phyloP scores from a whole-genome alignment of 768 basidiomycete genomes.

The Serendipita indica region DNA sequence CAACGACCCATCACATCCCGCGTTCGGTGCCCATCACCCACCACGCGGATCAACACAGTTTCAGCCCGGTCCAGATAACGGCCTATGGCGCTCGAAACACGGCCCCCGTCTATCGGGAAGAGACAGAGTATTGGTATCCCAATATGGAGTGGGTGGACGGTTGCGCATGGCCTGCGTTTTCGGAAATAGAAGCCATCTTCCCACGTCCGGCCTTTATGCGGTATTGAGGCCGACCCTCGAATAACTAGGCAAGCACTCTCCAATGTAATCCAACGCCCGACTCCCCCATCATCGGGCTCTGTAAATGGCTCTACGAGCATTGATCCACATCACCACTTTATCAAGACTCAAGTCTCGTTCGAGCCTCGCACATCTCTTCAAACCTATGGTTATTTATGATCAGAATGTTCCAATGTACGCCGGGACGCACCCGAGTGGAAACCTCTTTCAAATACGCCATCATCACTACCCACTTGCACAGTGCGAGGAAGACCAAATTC shows the following conservation, averaged over 20 bases:
- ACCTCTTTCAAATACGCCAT: neutral
- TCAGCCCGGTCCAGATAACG: no score
- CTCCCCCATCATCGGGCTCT: neutral
- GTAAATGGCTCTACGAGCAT: neutral
- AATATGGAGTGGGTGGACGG: conserved; percentile 7
- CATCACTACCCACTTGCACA: neutral
- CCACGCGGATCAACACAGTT: neutral
- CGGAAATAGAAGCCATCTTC: conserved; percentile 4
- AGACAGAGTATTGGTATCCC: conserved; percentile 4
- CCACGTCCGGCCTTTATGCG: neutral
- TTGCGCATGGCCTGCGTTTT: conserved; percentile 8
- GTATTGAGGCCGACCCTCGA: neutral
- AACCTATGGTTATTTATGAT: neutral
- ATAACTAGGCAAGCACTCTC: neutral
- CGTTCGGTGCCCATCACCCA: conserved; percentile 1
- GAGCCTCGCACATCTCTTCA: neutral
- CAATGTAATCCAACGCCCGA: neutral
- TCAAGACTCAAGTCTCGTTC: neutral
- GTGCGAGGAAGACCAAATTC: no score
- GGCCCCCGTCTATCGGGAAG: neutral
- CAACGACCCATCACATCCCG: neutral
- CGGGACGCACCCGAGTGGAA: neutral
- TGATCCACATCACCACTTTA: neutral
- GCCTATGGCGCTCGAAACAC: neutral
- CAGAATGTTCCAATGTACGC: neutral